Conservation (phyloP, 805 yeast genomes). For the Nakazawaea pomicola region DNA sequence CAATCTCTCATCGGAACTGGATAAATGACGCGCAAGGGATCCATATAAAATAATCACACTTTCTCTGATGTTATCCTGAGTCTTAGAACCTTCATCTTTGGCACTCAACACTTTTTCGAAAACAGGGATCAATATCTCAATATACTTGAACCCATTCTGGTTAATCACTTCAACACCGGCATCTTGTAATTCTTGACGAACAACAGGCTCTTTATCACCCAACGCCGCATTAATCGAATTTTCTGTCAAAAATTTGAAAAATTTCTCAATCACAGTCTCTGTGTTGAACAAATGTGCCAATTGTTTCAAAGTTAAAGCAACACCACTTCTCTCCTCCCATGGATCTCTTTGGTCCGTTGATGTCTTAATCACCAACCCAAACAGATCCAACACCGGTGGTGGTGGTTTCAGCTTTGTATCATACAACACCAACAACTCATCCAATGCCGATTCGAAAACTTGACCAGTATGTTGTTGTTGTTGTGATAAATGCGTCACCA, state of each 20-base stretch:
- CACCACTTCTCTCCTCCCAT: conserved; percentile 84
- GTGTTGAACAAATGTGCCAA: conserved; percentile 43
- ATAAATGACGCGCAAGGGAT: conserved; percentile 81
- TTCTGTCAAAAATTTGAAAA: conserved; percentile 63
- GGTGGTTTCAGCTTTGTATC: conserved; percentile 63
- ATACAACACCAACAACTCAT: conserved; percentile 50
- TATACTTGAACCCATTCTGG: conserved; percentile 55
- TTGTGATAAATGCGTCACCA: conserved; percentile 33
- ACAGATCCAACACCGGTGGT: conserved; percentile 70
- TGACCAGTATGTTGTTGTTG: conserved; percentile 18
- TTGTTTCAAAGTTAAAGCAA: conserved; percentile 61
- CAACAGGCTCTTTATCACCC: conserved; percentile 68
- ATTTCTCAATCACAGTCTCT: conserved; percentile 37
- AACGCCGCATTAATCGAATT: conserved; percentile 54
- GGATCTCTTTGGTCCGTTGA: conserved; percentile 56
- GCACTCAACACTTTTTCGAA: conserved; percentile 65
- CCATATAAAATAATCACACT: conserved; percentile 86
- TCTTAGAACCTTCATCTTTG: conserved; percentile 38
- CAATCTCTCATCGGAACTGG: conserved; percentile 60
- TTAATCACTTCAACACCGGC: conserved; percentile 80
- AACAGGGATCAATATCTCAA: conserved; percentile 76
- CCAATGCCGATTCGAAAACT: conserved; percentile 31
- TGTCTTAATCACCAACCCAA: conserved; percentile 68
- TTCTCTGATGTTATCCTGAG: conserved; percentile 65
- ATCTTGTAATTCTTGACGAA: conserved; percentile 77